Base-by-base conservation (phyloP, 1,284 basidiomycete genomes). In the Ceratobasidium sp. region DNA sequence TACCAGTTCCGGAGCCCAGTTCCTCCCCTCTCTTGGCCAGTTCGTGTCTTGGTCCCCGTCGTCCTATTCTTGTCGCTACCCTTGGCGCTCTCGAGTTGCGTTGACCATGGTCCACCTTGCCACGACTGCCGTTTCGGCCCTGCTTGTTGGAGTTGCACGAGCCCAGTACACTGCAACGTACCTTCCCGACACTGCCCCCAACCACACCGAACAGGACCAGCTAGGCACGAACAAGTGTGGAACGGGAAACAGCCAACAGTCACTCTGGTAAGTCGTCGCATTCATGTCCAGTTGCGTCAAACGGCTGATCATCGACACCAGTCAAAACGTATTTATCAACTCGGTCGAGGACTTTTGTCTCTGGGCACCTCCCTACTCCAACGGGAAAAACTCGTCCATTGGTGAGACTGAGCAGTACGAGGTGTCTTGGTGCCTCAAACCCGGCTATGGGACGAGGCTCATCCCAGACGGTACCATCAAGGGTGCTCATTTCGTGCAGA, bases 401-500 rank as follows among this genome's bases (percentile, higher is more conserved):
- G 80, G 80, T 9, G 77, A 77, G 34, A 75, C 75, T 12, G 81
- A 82, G 59, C 76, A 77, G 45, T 72, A 76, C 10, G 78, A 78
- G 45, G 78, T 81, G 5, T 75, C 80, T 18, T 81, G 79, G 77
- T 81, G 80, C 72, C 75, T 79, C 50, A 79, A 80, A 50, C 76
- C 78, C 28, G 80, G 80, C 12, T 80, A 80, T 52, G 81, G 81
- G 5, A 84, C 83, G 0, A 78, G 83, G 21, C 74, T 84, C 34
- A 84, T 85, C 59, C 83, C 83, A 43, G 76, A 79, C n/a, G 82
- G 83, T 3, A 80, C 83, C 16, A 78, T 84, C 76, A 77, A 76
- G 48, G 78, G 80, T 23, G 83, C 82, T 1, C 83, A 84, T 76
- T 85, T 84, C 73, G 78, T 84, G 73, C 80, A 82, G 73, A 82